Evolutionary conservation across 805 yeast species (phyloP), one percentile per base, ranked within the genome.

Genomic region (Suhomyces sp.): DNA sequence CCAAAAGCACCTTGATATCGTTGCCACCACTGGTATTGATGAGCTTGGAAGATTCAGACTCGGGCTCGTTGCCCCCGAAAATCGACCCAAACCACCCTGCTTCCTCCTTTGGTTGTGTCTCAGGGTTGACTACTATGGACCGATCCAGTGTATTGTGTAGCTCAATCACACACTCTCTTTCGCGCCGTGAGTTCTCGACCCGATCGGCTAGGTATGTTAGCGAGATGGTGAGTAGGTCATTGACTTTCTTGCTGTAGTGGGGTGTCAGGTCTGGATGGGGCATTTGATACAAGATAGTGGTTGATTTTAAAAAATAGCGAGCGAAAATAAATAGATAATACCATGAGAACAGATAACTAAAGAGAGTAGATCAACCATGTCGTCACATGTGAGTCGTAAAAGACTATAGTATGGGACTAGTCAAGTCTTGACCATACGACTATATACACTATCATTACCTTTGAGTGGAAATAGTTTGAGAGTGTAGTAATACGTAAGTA

Each of bases 1-100:
- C 78, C 31, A 74, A 58, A 46, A 68, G 64, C 4, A 73, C 56
- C 6, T 55, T 58, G 47, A 50, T 54, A 9, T 58, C 57, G 12
- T 23, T 44, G 12, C 22, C 31, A 31, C n/a, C 15, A 26, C 12
- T 4, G 6, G 31, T 2, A 13, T 42, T 42, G 31, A 42, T n/a
- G n/a, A 42, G 45, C 33, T 12, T 13, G 6, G 50, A 13, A 24
- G 38, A 17, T 5, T 35, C 46, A 29, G 38, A 33, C 15, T 45
- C 53, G 2, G 41, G 10, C 10, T 22, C 44, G 5, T 13, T n/a
- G 9, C 40, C 24, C 3, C 47, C 49, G 31, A 49, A 49, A 33
- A 49, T 9, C 19, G 52, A 49, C 22, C 52, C 52, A n/a, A 51
- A 49, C 54, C 54, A 51, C 7, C 53, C 52, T 13, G 41, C 33